These are phyloP conservation scores for Dioszegia aurantiaca DNA, from an alignment of 768 basidiomycete species.

Conservation along the genomic window DNA sequence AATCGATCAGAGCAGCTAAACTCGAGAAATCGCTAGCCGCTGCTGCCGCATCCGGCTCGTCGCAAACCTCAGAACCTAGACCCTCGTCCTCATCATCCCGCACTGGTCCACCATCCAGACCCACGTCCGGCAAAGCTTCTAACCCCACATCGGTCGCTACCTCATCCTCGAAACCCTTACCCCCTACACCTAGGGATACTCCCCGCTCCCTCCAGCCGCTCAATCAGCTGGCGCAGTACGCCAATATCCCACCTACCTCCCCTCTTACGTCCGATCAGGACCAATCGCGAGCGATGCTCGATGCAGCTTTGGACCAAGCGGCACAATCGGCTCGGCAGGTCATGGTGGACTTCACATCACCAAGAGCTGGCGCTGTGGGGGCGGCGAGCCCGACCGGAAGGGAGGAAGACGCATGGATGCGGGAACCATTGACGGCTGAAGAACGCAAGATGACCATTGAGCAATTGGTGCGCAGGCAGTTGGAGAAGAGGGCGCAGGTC, in stretches of 20 bases:
- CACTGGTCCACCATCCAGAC: background rate
- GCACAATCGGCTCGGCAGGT: constrained; percentile 34
- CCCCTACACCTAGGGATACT: constrained; percentile 1
- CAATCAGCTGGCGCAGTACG: constrained; percentile 34
- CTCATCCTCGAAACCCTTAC: constrained; percentile 3
- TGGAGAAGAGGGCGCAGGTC: constrained; percentile 65
- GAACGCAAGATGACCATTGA: constrained; percentile 78
- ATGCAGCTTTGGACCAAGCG: constrained; percentile 22
- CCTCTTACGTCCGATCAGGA: constrained; percentile 8
- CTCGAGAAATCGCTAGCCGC: constrained; percentile 6
- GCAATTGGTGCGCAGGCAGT: constrained; percentile 76
- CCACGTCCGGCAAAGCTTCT: background rate
- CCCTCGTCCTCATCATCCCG: constrained; percentile 6
- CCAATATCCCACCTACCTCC: constrained; percentile 38
- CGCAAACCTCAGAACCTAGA: constrained; percentile 3
- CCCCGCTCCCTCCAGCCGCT: constrained; percentile 13
- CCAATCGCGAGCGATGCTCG: constrained; percentile 23
- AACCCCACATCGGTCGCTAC: background rate
- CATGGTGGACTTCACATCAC: constrained; percentile 29
- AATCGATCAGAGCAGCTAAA: constrained; percentile 2
- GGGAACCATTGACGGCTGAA: constrained; percentile 58
- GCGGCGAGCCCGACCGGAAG: constrained; percentile 8
- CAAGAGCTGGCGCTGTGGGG: background rate
- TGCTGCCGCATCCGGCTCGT: background rate
- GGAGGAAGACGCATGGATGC: constrained; percentile 19